phyloP scores from a whole-genome alignment of 805 yeast genomes.

The Clavispora asparagi region DNA sequence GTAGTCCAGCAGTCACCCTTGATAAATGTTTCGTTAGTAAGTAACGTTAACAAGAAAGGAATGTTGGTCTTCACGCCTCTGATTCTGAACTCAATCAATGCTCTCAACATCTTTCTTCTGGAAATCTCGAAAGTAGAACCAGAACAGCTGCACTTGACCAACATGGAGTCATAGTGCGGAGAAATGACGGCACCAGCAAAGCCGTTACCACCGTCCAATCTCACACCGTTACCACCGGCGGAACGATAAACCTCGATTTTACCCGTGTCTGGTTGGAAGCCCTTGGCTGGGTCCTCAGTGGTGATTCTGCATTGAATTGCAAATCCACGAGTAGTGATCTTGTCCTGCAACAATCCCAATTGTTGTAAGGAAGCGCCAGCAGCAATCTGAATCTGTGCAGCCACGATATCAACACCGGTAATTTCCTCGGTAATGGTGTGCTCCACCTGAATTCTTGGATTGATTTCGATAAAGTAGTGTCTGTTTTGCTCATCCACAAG shows the following conservation, averaged over 20 bases:
- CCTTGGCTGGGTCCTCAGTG: slow-evolving; percentile 94
- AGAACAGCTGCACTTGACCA: slow-evolving; percentile 96
- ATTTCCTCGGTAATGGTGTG: slow-evolving; percentile 98
- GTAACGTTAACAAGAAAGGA: slow-evolving; percentile 86
- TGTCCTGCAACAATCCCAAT: slow-evolving; percentile 88
- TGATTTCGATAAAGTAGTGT: slow-evolving; percentile 96
- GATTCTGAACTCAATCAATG: slow-evolving; percentile 94
- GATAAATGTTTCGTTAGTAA: slow-evolving; percentile 86
- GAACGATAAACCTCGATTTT: slow-evolving; percentile 96
- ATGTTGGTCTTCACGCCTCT: slow-evolving; percentile 99
- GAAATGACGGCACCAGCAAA: slow-evolving; percentile 95
- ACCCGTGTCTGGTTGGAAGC: slow-evolving; percentile 98
- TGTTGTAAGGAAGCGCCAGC: slow-evolving; percentile 95
- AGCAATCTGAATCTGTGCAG: slow-evolving; percentile 98
- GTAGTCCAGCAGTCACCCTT: slow-evolving; percentile 95
- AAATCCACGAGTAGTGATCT: slow-evolving; percentile 92
- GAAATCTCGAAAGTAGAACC: slow-evolving; percentile 96
- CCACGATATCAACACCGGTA: slow-evolving; percentile 95
- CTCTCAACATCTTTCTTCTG: slow-evolving; percentile 95
- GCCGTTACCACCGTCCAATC: slow-evolving; percentile 98
- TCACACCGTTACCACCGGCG: slow-evolving; percentile 98
- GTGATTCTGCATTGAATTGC: slow-evolving; percentile 99
- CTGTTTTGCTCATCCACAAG: slow-evolving; percentile 89
- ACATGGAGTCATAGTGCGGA: slow-evolving; percentile 97
- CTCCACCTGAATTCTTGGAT: slow-evolving; percentile 97